Evolutionary conservation across 148 eudicot species (phyloP).

Genomic region (Spergularia marina): DNA sequence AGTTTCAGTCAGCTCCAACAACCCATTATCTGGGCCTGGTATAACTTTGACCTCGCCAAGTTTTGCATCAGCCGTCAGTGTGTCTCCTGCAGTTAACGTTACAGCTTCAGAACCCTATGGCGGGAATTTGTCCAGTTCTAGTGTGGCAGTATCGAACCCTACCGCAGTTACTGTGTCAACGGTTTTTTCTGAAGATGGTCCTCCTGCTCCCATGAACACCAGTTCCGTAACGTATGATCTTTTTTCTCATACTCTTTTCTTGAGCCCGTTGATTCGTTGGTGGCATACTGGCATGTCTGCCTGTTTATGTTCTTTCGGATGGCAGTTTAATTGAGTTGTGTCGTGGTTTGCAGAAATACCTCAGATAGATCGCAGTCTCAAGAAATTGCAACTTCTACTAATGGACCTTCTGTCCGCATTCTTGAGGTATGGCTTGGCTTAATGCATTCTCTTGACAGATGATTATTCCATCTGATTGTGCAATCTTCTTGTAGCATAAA

Average conservation of each 20-base stretch:
- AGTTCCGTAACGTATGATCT: slow-evolving; percentile 36
- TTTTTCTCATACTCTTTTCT: slow-evolving; percentile 13
- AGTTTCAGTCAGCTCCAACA: slow-evolving; percentile 39
- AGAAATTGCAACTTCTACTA: slow-evolving; percentile 41
- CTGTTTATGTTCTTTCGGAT: neutral
- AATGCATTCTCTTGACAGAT: neutral
- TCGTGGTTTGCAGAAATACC: slow-evolving; percentile 41
- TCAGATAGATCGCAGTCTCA: slow-evolving; percentile 38
- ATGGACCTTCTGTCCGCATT: slow-evolving; percentile 61
- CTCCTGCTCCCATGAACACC: slow-evolving; percentile 29
- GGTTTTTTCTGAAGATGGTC: slow-evolving; percentile 39
- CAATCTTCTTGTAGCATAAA: neutral
- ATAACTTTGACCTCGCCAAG: slow-evolving; percentile 48
- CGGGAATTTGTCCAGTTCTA: slow-evolving; percentile 30
- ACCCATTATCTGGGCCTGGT: slow-evolving; percentile 34
- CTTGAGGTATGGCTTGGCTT: slow-evolving; percentile 54
- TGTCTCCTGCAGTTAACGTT: slow-evolving; percentile 40
- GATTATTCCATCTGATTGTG: neutral
- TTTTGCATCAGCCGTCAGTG: slow-evolving; percentile 43
- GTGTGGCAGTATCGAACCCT: slow-evolving; percentile 32
- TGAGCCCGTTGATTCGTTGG: neutral
- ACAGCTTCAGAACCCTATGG: slow-evolving; percentile 41
- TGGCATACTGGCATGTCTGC: neutral
- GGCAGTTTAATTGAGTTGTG: neutral
- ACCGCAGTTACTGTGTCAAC: slow-evolving; percentile 37